Evolutionary conservation across 129 eudicot genomes (phyloP), one percentile per base, ranked within the genome.

Genomic region (Silybum marianum): DNA sequence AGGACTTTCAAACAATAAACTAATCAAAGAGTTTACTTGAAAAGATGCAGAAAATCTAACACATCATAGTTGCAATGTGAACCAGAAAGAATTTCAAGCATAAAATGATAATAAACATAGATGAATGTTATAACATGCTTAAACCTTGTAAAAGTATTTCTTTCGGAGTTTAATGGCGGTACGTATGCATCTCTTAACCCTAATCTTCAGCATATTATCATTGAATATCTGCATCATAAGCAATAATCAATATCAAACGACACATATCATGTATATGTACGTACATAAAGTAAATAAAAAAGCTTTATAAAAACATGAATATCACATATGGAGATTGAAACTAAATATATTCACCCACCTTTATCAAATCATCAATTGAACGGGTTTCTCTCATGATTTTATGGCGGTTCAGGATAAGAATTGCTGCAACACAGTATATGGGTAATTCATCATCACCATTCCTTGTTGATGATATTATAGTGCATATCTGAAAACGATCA

Each of bases 361-460:
- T 95, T 80, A 95, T 95, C 76, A 95, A 88, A 82, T 95, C 99
- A 86, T 95, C 99, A 77, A 95, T 90, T 75, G 99, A 95, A 87
- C 76, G 92, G 26, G 97, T 89, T 84, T 89, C 90, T 88, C 86
- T 89, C 71, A 91, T 87, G 86, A 95, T 88, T 77, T 95, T 95
- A 12, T 92, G 91, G 80, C 97, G 97, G 84, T 95, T 95, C 83
- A 89, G 80, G 79, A 95, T 76, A 58, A 95, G 90, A 82, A 95
- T 88, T 24, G 97, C 99, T 3, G 99, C 99, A 23, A 92, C 99
- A 84, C 94, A 88, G 60, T 90, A 95, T 54, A 95, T 94, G 21
- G 99, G 97, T 66, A 95, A 82, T 80, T 90, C 98, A 77, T 95
- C 97, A 77, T 92, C 93, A 28, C 94, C 91, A 72, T 86, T 92